Evolutionary conservation across 140 eudicot species (phyloP).

Genomic region (Cichorium intybus): DNA sequence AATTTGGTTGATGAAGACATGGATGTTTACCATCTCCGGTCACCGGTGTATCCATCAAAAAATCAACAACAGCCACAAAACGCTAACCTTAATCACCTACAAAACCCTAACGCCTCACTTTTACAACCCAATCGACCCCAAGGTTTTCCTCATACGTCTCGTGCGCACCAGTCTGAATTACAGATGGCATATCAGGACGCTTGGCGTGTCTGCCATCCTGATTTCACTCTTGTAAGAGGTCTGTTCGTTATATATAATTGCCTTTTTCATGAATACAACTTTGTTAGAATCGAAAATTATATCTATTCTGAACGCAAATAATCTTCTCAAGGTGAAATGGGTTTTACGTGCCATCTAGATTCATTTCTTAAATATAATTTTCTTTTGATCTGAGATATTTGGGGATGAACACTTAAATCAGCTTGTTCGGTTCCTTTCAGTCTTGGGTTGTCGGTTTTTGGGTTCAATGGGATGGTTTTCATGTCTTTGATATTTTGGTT

Average conservation of each 20-base stretch:
- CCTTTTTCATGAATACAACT: not conserved
- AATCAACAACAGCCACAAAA: not conserved
- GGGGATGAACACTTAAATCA: not conserved
- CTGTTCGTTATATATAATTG: not conserved
- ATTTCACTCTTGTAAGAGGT: constrained; percentile 87
- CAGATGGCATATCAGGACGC: constrained; percentile 85
- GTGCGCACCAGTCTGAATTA: constrained; percentile 44
- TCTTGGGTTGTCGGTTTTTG: not conserved
- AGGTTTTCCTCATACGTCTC: not conserved
- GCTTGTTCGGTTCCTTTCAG: not conserved
- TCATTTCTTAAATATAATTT: not conserved
- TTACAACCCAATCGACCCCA: constrained; percentile 7
- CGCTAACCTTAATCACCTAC: constrained; percentile 10
- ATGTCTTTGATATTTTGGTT: not conserved
- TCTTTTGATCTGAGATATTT: not conserved
- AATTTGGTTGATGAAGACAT: too few relatives aligned
- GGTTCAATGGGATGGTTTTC: not conserved
- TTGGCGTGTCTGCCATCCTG: constrained; percentile 92
- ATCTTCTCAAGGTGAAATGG: not conserved
- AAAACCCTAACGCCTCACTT: not conserved
- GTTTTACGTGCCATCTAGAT: not conserved
- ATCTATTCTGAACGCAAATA: not conserved
- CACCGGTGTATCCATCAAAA: not conserved
- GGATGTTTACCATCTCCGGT: constrained; percentile 41
- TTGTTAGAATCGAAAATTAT: not conserved